phyloP scores from a whole-genome alignment of 176 grass and related monocot genomes.

The Oropetium thomaeum region DNA sequence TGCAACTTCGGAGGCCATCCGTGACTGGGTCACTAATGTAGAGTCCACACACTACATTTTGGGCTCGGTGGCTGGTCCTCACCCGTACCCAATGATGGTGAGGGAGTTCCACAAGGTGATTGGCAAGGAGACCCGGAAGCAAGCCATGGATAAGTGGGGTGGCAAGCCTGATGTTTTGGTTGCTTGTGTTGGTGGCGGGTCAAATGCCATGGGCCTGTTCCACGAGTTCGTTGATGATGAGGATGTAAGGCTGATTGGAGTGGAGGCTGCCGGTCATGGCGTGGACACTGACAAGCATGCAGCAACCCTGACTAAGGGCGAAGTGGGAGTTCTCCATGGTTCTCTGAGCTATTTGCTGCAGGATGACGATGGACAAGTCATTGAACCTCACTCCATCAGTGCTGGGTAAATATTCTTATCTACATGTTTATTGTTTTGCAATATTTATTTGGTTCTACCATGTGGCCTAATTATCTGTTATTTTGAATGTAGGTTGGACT shows the following conservation, averaged over 20 bases:
- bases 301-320: slow-evolving; percentile 84
- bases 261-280: slow-evolving; percentile 91
- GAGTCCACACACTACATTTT: slow-evolving; percentile 95
- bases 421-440: background rate
- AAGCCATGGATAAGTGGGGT: slow-evolving; percentile 92
- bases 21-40: slow-evolving; percentile 95
- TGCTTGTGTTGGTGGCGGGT: slow-evolving; percentile 91
- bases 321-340: slow-evolving; percentile 94
- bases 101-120: slow-evolving; percentile 95
- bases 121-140: slow-evolving; percentile 83
- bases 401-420: slow-evolving; percentile 74
- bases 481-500: slow-evolving; percentile 65
- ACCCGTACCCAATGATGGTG: slow-evolving; percentile 98
- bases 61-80: slow-evolving; percentile 82
- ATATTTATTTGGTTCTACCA: background rate
- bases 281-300: slow-evolving; percentile 89
- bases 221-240: slow-evolving; percentile 92
- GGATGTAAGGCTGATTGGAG: slow-evolving; percentile 79
- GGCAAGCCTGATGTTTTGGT: slow-evolving; percentile 87
- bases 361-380: slow-evolving; percentile 93
- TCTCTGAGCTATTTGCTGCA: slow-evolving; percentile 94
- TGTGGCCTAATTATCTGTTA: slow-evolving; percentile 11
- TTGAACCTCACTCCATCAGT: slow-evolving; percentile 98
- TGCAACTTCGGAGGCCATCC: slow-evolving; percentile 92
- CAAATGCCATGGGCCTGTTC: slow-evolving; percentile 97